Base-by-base conservation (phyloP, 2,329 filamentous ascomycete species). In the Coccinonectria pachysandricola region DNA sequence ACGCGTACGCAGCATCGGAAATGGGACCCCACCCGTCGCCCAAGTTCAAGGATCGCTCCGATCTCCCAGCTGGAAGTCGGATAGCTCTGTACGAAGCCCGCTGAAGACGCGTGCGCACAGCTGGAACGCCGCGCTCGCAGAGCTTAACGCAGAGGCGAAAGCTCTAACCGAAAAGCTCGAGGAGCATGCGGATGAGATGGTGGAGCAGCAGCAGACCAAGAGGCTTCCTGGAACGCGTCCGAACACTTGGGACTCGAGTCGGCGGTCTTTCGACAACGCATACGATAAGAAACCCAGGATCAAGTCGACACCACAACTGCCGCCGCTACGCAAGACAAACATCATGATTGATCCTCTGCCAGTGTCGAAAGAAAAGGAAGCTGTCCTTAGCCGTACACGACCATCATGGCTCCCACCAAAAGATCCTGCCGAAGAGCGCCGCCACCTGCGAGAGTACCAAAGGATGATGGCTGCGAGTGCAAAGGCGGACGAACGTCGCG, bases 401-500 rank as follows among this genome's bases (percentile, higher is more conserved):
- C 83, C 83, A 1, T 86, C 80, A 2, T 91, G 84, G 84, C 62
- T 91, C 3, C 83, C 84, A 1, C 83, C 83, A 1, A 91, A 91
- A 56, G 77, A 91, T 39, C 87, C 85, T 2, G 81, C 81, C 28
- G 91, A 98, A 54, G 91, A 98, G 59, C 82, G 74, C 50, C 79
- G 78, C 40, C 91, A 98, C 54, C 52, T 98, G 39, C 86, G 73
- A 46, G 76, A 91, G 50, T 91, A 87, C 49, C 78, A 87, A 55
- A 75, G 69, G 52, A 87, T 91, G 79, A 83, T 88, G 78, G 66
- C 64, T 0, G 62, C 60, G 22, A 75, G 72, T 39, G 53, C 62
- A 26, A 71, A 73, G 43, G 67, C 71, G 0, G 74, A 78, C 16
- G 67, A 69, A 31, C 68, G 68, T 44, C 71, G 59, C 37, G 71